Conservation (phyloP, 75 land plant genomes). For the Pseudotsuga menziesii region DNA sequence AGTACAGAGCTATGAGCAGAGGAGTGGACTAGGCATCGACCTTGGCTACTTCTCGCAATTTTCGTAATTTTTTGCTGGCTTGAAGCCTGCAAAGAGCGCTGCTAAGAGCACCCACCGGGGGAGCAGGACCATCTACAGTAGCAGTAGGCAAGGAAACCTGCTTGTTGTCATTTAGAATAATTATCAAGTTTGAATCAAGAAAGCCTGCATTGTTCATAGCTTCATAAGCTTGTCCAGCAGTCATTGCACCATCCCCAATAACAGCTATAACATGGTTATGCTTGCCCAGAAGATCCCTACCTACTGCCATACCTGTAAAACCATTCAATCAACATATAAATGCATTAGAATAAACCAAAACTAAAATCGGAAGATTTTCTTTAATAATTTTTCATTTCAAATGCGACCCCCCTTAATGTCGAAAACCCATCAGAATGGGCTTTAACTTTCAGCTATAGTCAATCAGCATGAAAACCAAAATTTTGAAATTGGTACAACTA, state of each 20-base stretch:
- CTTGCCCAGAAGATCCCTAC: constrained; percentile 80
- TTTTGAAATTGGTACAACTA: neutral
- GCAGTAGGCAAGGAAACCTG: constrained; percentile 94
- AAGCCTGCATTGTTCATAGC: constrained; percentile 99
- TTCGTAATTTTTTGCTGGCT: constrained; percentile 87
- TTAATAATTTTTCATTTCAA: neutral
- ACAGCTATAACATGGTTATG: constrained; percentile 84
- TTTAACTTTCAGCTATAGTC: no score
- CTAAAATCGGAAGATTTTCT: neutral
- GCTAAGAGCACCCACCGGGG: constrained; percentile 95
- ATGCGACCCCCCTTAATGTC: neutral
- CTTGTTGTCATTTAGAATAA: constrained; percentile 94
- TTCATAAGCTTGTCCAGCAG: constrained; percentile 96
- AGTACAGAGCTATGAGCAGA: neutral
- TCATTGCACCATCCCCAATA: constrained; percentile 98
- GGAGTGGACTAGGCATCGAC: constrained; percentile 20
- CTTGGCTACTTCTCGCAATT: constrained; percentile 96
- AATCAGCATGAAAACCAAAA: neutral
- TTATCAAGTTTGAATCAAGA: constrained; percentile 94
- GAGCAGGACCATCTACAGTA: constrained; percentile 80
- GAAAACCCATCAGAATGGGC: neutral
- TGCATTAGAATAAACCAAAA: constrained; percentile 2
- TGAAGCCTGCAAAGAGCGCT: constrained; percentile 90
- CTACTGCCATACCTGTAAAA: constrained; percentile 93
- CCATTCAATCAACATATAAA: constrained; percentile 9